Percentiles rank a stretch among this genome's conserved stretches.
Conservation (phyloP, 2,329 filamentous ascomycete genomes). For the Stachybotrys chlorohalonatus region DNA sequence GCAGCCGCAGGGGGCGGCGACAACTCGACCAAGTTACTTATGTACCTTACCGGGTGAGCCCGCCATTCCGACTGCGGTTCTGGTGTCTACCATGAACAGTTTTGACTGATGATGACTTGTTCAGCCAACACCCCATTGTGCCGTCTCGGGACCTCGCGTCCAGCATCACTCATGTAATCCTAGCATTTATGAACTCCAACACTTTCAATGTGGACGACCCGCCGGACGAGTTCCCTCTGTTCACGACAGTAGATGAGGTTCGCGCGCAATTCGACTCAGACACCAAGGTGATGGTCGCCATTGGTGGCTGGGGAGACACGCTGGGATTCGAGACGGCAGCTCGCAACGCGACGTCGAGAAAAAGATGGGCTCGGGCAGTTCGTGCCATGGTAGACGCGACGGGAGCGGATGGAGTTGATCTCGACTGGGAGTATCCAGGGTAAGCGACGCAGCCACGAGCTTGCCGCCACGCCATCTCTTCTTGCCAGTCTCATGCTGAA, state of each 20-base stretch:
- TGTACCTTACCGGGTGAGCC: slow-evolving; percentile 42
- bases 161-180: slow-evolving; percentile 45
- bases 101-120: too few species aligned
- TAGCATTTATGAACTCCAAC: slow-evolving; percentile 48
- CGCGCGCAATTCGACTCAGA: slow-evolving; percentile 37
- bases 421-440: slow-evolving; percentile 59
- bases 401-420: slow-evolving; percentile 55
- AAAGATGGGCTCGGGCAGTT: slow-evolving; percentile 55
- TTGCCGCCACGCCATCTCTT: neutral
- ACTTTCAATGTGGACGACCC: slow-evolving; percentile 36
- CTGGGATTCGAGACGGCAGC: slow-evolving; percentile 52
- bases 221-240: slow-evolving; percentile 37
- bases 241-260: slow-evolving; percentile 38
- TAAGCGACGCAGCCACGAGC: slow-evolving; percentile 10
- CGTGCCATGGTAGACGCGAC: slow-evolving; percentile 50
- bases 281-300: slow-evolving; percentile 59
- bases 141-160: slow-evolving; percentile 26
- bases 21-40: slow-evolving; percentile 14
- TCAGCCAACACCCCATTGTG: slow-evolving; percentile 37
- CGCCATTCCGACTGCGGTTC: too few species aligned
- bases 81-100: neutral
- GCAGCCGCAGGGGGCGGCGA: neutral
- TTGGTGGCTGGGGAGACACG: slow-evolving; percentile 68
- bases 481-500: neutral
- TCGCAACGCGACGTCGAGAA: slow-evolving; percentile 38